Percentiles rank a stretch among this genome's conserved stretches.
These are phyloP conservation scores for Begonia peltatifolia DNA, from an alignment of 306 rosid genomes.

Conservation along the genomic window DNA sequence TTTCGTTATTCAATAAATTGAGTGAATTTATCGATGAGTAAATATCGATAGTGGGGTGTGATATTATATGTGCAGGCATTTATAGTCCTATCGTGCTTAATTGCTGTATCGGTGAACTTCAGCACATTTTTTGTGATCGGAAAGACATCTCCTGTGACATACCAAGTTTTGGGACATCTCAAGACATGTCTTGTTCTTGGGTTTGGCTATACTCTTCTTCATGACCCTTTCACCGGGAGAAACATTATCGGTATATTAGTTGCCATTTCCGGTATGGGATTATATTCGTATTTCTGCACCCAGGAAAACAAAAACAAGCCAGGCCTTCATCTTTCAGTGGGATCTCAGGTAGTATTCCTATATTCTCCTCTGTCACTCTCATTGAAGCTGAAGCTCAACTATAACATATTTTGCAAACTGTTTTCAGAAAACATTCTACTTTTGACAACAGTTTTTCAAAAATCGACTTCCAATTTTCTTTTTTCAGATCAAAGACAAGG, in stretches of 20 bases:
- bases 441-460: too few relatives aligned
- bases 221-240: slow-evolving; percentile 84
- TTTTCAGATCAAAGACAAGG: slow-evolving; percentile 59
- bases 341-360: slow-evolving; percentile 41
- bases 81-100: slow-evolving; percentile 79
- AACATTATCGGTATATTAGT: slow-evolving; percentile 71
- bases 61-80: slow-evolving; percentile 34
- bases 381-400: too few relatives aligned
- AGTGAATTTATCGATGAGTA: too few relatives aligned
- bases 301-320: slow-evolving; percentile 79
- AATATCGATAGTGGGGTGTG: not conserved
- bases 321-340: slow-evolving; percentile 33
- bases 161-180: slow-evolving; percentile 93
- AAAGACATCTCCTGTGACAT: slow-evolving; percentile 94
- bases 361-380: not conserved
- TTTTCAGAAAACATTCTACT: too few relatives aligned
- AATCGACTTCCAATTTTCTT: not conserved
- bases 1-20: too few relatives aligned
- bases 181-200: slow-evolving; percentile 91
- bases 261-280: slow-evolving; percentile 81
- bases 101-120: slow-evolving; percentile 89
- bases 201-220: slow-evolving; percentile 92
- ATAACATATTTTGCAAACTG: too few relatives aligned
- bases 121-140: slow-evolving; percentile 94
- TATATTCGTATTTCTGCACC: slow-evolving; percentile 81